These are phyloP conservation scores for Fusarium longipes DNA, from an alignment of 2,329 filamentous ascomycete species.

Conservation along the genomic window DNA sequence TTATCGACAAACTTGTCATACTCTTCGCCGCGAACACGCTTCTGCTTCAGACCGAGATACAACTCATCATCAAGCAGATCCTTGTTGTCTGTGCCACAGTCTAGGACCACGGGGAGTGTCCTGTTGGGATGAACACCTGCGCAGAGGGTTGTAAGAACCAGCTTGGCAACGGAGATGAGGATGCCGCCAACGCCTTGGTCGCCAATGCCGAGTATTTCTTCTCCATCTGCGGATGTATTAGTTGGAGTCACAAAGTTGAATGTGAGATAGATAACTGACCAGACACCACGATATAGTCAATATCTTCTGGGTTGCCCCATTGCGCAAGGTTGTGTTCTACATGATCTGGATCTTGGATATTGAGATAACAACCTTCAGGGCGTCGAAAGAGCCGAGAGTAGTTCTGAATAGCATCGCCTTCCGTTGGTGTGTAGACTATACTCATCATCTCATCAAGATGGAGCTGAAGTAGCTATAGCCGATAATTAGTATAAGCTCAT, in stretches of 20 bases:
- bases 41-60: constrained; percentile 79
- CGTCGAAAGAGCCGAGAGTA: constrained; percentile 82
- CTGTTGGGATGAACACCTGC: constrained; percentile 86
- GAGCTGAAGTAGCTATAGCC: constrained; percentile 72
- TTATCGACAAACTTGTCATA: constrained; percentile 82
- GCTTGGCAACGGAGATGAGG: constrained; percentile 84
- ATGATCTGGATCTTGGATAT: constrained; percentile 74
- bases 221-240: constrained; percentile 57
- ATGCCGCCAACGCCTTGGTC: constrained; percentile 90
- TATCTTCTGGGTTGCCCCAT: constrained; percentile 77
- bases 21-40: constrained; percentile 73
- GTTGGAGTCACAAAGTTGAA: neutral
- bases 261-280: constrained; percentile 59
- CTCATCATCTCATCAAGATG: constrained; percentile 90
- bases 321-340: constrained; percentile 74
- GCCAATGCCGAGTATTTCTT: constrained; percentile 86
- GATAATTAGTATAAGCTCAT: constrained; percentile 23
- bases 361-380: constrained; percentile 85
- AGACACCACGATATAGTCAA: constrained; percentile 90
- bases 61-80: constrained; percentile 78
- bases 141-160: constrained; percentile 84
- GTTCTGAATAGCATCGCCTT: constrained; percentile 87
- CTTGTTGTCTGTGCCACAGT: constrained; percentile 87
- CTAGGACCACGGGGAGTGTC: constrained; percentile 82
- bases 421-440: constrained; percentile 91